Percentiles rank a stretch among this genome's conserved stretches.
Evolutionary conservation across 75 land plant species (phyloP).

Genomic region (Gnetum montanum): DNA sequence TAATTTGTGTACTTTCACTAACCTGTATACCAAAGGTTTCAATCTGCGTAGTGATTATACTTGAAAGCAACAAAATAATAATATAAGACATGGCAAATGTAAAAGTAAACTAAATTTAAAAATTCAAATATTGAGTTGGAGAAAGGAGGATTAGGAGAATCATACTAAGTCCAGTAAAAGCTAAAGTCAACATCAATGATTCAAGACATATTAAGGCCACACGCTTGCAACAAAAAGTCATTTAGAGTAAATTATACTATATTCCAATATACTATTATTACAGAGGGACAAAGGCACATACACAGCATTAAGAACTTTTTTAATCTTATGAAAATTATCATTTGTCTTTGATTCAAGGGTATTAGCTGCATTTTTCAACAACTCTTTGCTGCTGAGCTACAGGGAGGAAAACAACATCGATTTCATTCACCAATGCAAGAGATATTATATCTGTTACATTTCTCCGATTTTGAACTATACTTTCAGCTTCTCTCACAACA

Average conservation of each 20-base stretch:
- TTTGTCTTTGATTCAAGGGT: slow-evolving; percentile 23
- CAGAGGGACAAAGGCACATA: slow-evolving; percentile 19
- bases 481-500: slow-evolving; percentile 49
- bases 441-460: slow-evolving; percentile 39
- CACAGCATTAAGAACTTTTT: slow-evolving; percentile 36
- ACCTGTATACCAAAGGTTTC: background rate
- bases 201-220: slow-evolving; percentile 49
- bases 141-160: background rate
- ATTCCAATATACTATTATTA: background rate
- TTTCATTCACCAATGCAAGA: slow-evolving; percentile 28
- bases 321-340: slow-evolving; percentile 47
- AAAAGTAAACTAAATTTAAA: background rate
- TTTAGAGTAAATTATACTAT: background rate
- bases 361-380: slow-evolving; percentile 47
- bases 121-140: background rate
- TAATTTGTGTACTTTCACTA: background rate
- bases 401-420: slow-evolving; percentile 39
- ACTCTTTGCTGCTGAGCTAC: slow-evolving; percentile 33
- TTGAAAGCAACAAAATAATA: background rate
- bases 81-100: background rate
- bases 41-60: background rate
- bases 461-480: slow-evolving; percentile 39
- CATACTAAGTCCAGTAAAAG: slow-evolving; percentile 79
- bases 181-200: slow-evolving; percentile 70
- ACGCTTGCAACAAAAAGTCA: slow-evolving; percentile 39